These are phyloP conservation scores for Spatholobus suberectus DNA, from an alignment of 306 rosid species.

Conservation along the genomic window DNA sequence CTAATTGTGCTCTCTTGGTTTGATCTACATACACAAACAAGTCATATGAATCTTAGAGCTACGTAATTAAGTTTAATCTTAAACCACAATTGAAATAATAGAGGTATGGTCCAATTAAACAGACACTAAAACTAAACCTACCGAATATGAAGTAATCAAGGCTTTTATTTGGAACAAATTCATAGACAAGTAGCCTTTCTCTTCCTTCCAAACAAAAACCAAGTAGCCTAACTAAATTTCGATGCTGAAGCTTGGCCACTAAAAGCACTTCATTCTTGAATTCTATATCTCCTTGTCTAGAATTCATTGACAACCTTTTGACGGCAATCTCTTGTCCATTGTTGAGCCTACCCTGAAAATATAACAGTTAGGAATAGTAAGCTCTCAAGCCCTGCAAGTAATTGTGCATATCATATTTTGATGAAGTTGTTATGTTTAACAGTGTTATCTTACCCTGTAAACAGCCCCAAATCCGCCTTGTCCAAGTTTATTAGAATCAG, in stretches of 20 bases:
- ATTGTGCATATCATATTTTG: neutral
- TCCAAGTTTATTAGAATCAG: conserved; percentile 40
- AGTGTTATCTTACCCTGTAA: conserved; percentile 35
- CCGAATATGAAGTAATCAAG: conserved; percentile 47
- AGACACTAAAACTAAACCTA: conserved; percentile 16
- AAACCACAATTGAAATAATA: neutral
- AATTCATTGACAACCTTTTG: conserved; percentile 31
- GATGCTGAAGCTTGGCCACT: conserved; percentile 29
- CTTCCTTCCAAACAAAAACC: conserved; percentile 29
- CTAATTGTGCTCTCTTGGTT: conserved; percentile 6
- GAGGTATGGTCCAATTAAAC: neutral
- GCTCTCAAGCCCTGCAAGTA: neutral
- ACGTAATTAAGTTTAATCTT: neutral
- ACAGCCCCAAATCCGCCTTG: conserved; percentile 41
- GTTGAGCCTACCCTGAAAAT: conserved; percentile 31
- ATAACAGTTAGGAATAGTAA: neutral
- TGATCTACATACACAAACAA: conserved; percentile 25
- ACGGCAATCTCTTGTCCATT: conserved; percentile 41
- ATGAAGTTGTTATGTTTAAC: neutral
- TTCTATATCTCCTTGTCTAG: conserved; percentile 31
- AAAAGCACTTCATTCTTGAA: conserved; percentile 35
- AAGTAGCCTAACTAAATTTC: conserved; percentile 36
- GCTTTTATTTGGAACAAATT: conserved; percentile 31
- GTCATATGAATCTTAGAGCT: neutral
- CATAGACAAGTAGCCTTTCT: conserved; percentile 26